phyloP scores from a whole-genome alignment of 2,329 filamentous ascomycete genomes.

The Colletotrichum graminicola region DNA sequence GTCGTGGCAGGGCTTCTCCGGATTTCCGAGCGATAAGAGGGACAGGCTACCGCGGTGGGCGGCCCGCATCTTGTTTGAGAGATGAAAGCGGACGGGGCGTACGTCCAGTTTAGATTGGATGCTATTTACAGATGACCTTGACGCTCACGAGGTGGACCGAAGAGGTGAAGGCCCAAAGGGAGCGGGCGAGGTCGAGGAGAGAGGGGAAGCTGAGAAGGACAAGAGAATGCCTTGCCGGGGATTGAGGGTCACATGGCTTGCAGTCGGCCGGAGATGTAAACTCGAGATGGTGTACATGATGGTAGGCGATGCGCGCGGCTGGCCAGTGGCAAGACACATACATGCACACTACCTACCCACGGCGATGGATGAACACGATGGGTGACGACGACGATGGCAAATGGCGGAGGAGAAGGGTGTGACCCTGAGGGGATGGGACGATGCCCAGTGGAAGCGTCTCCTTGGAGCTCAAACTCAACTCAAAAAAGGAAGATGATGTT shows the following conservation, averaged over 20 bases:
- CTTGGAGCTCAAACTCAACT: neutral
- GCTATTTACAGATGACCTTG: slow-evolving; percentile 34
- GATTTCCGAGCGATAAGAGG: slow-evolving; percentile 19
- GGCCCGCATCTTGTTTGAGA: slow-evolving; percentile 32
- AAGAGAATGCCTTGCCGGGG: slow-evolving; percentile 4
- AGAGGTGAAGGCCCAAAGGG: neutral
- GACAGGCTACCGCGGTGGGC: neutral
- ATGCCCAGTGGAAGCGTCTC: neutral
- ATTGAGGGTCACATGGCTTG: slow-evolving; percentile 1
- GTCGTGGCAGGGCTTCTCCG: slow-evolving; percentile 28
- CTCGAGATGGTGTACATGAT: neutral
- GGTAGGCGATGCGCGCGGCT: neutral
- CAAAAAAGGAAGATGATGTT: neutral
- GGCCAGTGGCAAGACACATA: neutral
- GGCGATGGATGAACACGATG: neutral
- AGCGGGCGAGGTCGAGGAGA: neutral
- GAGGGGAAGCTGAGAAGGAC: neutral
- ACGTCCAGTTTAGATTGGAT: slow-evolving; percentile 8
- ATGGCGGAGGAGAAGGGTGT: neutral
- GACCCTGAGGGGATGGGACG: slow-evolving; percentile 2
- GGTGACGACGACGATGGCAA: neutral
- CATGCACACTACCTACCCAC: neutral
- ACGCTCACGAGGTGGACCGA: slow-evolving; percentile 18
- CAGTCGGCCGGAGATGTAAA: slow-evolving; percentile 16
- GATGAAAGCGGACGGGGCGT: slow-evolving; percentile 19